These are phyloP conservation scores for Citropsis articulata DNA, from an alignment of 345 rosid genomes.

Conservation along the genomic window DNA sequence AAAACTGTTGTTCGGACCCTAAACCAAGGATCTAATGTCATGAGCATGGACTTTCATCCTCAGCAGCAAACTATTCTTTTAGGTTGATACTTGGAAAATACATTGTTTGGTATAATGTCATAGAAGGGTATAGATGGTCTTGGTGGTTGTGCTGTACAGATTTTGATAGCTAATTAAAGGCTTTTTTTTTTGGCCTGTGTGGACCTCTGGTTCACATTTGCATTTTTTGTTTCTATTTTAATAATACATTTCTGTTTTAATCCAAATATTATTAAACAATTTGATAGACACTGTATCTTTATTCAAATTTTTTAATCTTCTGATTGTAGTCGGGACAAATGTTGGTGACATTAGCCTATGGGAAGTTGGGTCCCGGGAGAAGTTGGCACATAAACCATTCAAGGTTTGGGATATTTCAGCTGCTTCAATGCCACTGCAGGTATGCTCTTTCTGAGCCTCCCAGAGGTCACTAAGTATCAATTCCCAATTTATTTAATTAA, in stretches of 20 bases:
- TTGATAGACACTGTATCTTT: not conserved
- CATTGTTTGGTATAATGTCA: not conserved
- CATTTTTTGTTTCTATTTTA: not conserved
- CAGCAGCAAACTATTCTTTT: conserved; percentile 40
- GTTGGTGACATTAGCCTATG: conserved; percentile 45
- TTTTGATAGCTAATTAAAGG: not conserved
- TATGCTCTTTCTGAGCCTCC: conserved; percentile 9
- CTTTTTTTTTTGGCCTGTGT: not conserved
- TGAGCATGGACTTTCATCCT: conserved; percentile 61
- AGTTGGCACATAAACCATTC: conserved; percentile 36
- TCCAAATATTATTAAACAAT: not conserved
- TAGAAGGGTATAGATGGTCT: not conserved
- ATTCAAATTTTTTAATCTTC: not conserved
- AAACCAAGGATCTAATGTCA: conserved; percentile 48
- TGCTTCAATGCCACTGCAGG: conserved; percentile 39
- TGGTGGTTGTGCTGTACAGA: not conserved
- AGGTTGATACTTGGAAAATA: conserved; percentile 24
- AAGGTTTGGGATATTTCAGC: conserved; percentile 46
- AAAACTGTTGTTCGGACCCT: conserved; percentile 30
- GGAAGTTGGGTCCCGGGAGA: conserved; percentile 45
- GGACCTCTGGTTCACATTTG: not conserved
- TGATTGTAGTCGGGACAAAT: conserved; percentile 44
- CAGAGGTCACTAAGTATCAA: not conserved
- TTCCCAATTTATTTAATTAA: not conserved
- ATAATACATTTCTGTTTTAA: not conserved